These are phyloP conservation scores for Dipteronia sinensis DNA, from an alignment of 345 rosid species.

Conservation along the genomic window DNA sequence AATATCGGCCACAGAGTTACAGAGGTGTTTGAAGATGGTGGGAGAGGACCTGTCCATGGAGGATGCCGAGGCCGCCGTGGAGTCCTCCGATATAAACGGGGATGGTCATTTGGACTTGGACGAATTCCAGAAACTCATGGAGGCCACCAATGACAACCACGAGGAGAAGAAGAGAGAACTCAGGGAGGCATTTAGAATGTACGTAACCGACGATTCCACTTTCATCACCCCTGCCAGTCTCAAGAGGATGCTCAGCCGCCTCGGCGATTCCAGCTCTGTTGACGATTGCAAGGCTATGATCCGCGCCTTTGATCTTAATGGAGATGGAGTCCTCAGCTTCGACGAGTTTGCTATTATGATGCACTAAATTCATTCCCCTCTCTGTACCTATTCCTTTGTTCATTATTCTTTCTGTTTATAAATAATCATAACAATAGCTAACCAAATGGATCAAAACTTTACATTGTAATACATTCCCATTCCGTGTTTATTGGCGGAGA, in stretches of 20 bases:
- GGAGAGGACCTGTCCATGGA: constrained; percentile 54
- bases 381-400: background rate
- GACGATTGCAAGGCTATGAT: constrained; percentile 67
- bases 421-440: background rate
- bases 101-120: constrained; percentile 60
- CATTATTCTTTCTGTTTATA: background rate
- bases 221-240: constrained; percentile 61
- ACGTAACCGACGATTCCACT: constrained; percentile 50
- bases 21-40: constrained; percentile 41
- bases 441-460: no score
- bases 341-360: constrained; percentile 73
- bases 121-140: constrained; percentile 58
- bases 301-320: constrained; percentile 59
- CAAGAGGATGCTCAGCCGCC: constrained; percentile 52
- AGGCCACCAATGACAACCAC: constrained; percentile 32
- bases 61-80: constrained; percentile 57
- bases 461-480: background rate
- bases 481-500: background rate
- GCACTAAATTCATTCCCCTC: constrained; percentile 21
- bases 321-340: constrained; percentile 70
- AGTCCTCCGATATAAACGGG: constrained; percentile 54
- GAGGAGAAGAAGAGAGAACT: constrained; percentile 50
- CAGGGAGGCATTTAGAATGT: constrained; percentile 61
- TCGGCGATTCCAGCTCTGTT: constrained; percentile 51
- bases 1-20: constrained; percentile 56